Base-by-base conservation (phyloP, 2,329 filamentous ascomycete species). In the Venturia asperata region DNA sequence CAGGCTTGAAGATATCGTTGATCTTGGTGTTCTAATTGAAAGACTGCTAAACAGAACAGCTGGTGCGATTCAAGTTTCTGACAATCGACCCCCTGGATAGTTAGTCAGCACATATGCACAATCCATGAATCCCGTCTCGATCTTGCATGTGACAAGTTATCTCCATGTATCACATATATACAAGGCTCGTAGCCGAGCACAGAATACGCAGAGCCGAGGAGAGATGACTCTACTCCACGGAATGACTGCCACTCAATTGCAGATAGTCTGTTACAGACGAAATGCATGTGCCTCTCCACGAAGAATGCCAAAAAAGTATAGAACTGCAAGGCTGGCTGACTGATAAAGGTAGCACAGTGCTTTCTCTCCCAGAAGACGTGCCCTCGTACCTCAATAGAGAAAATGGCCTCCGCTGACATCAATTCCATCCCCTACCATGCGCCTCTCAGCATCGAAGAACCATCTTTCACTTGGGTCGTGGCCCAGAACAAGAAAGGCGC, bases 341-440 rank as follows among this genome's bases (percentile, higher is more conserved):
- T 39, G 52, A 37, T 30, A 37, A n/a, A 34, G 27, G 17, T 58
- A 15, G 15, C 37, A 17, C 52, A 58, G 17, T 24, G 15, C 30
- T 11, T 27, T 37, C n/a, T 13, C 24, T 34, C 30, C 5, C n/a
- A 2, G 30, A 58, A 34, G 52, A 11, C 52, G 30, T 11, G 6
- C 15, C 30, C 13, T 17, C 52, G 5, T 24, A n/a, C 39, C 5
- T 52, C 27, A 10, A 10, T 19, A 24, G 34, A 34, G n/a, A 43
- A 30, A 6, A 43, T 39, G 45, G 61, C 39, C n/a, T 47, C 41
- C 10, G 15, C 45, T n/a, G 64, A 67, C 45, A 55, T 67, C 45
- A 68, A 67, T 63, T 47, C 60, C 42, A 61, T 66, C 39, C 58
- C 67, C n/a, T 65, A 62, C 45, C 49, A 62, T 39, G 63, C 67